Base-by-base conservation (phyloP, 1,284 basidiomycete species). In the Marasmius sp. region DNA sequence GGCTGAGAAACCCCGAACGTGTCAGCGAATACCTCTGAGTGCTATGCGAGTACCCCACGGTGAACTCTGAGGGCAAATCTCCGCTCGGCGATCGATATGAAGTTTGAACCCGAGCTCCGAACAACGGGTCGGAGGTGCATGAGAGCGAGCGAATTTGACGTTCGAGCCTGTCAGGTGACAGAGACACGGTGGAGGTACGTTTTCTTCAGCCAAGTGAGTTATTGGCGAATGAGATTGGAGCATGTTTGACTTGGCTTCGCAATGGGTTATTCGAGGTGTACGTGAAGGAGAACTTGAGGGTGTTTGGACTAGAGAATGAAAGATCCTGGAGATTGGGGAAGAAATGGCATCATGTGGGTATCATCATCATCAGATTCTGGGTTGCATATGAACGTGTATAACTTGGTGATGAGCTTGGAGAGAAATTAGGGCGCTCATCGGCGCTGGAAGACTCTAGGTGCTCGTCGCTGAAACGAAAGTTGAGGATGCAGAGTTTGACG, bases 51-150 rank as follows among this genome's bases (percentile, higher is more conserved):
- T 56, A 77, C 73, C 3, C 79, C 77, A 8, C 72, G n/a, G n/a
- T 27, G 79, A 9, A 80, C 77, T 59, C 76, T 79, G 72, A 79
- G 80, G 5, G 72, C 75, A 51, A 70, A 70, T 12, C 63, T 48
- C 20, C 20, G 45, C 3, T 69, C 72, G 6, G 71, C 72, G 20
- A 78, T 61, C 37, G 80, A 70, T 33, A 79, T 68, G 49, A 79
- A 69, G 79, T 80, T 69, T 61, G 68, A 80, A 79, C 76, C 76
- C 79, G 64, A 78, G 36, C 3, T 54, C 52, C 10, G 34, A 37
- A 18, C 33, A 54, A 10, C n/a, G 34, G 1, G 52, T 52, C 22
- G 34, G 50, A 33, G 50, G 18, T 18, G 38, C 16, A 18, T 16
- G 45, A 47, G 45, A 47, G 20, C 14, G 45, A 47, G n/a, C 43